These are phyloP conservation scores for Vigna hirtella DNA, from an alignment of 306 rosid species.

Conservation along the genomic window DNA sequence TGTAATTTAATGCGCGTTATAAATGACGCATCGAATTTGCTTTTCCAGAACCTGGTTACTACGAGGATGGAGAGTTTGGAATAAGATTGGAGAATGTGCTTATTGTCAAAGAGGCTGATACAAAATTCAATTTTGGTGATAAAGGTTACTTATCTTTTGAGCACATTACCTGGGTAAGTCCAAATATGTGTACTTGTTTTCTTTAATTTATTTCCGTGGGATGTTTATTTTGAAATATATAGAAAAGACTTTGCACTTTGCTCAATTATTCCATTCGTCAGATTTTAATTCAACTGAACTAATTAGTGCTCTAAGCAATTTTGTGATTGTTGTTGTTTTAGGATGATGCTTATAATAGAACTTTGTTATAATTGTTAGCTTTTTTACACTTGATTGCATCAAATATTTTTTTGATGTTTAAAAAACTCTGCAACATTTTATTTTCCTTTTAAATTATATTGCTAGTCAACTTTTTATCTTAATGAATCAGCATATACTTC, in stretches of 20 bases:
- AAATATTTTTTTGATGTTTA: not conserved
- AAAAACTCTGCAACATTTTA: not conserved
- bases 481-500: not conserved
- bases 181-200: slow-evolving; percentile 8
- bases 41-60: slow-evolving; percentile 92
- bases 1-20: slow-evolving; percentile 13
- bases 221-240: slow-evolving; percentile 23
- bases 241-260: not conserved
- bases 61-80: slow-evolving; percentile 92
- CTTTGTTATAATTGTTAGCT: not conserved
- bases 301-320: not conserved
- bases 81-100: slow-evolving; percentile 99
- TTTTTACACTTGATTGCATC: not conserved
- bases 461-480: slow-evolving; percentile 1
- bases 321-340: not conserved
- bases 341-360: not conserved
- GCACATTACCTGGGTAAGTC: slow-evolving; percentile 94
- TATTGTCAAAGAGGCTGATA: slow-evolving; percentile 76
- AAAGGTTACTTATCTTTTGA: slow-evolving; percentile 90
- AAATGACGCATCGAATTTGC: slow-evolving; percentile 33
- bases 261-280: not conserved
- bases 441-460: slow-evolving; percentile 2
- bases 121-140: slow-evolving; percentile 86
- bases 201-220: not conserved
- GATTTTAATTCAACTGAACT: not conserved